phyloP scores from a whole-genome alignment of 805 yeast genomes.

The Barnettozyma vustinii region DNA sequence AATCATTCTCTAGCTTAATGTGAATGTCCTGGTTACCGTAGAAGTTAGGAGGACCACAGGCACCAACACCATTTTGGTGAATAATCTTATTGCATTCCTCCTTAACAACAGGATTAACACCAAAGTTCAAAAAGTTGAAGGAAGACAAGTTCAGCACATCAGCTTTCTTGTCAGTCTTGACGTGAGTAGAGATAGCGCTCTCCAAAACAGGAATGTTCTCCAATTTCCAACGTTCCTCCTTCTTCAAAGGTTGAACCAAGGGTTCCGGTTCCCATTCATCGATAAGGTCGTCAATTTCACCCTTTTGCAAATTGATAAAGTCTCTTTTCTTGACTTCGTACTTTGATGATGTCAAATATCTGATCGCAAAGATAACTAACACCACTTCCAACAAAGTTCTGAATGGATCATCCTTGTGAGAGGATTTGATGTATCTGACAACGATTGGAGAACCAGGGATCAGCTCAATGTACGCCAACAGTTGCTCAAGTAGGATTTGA shows the following conservation, averaged over 20 bases:
- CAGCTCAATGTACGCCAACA: constrained; percentile 14
- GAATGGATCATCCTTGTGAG: constrained; percentile 91
- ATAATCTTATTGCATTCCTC: constrained; percentile 54
- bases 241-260: constrained; percentile 48
- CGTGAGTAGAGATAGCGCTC: constrained; percentile 39
- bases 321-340: constrained; percentile 71
- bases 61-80: constrained; percentile 83
- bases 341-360: constrained; percentile 73
- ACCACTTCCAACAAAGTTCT: constrained; percentile 78
- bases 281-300: constrained; percentile 76
- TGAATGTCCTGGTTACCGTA: constrained; percentile 95
- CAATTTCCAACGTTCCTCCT: constrained; percentile 56
- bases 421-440: constrained; percentile 69
- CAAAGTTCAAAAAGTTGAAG: constrained; percentile 64
- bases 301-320: constrained; percentile 49
- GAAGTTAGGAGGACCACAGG: constrained; percentile 97
- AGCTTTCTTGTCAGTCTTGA: constrained; percentile 24
- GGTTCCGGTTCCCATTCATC: constrained; percentile 94
- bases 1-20: constrained; percentile 65
- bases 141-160: constrained; percentile 63
- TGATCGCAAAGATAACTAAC: constrained; percentile 73
- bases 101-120: constrained; percentile 40
- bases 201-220: constrained; percentile 56
- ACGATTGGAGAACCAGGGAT: constrained; percentile 55
- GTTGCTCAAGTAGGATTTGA: constrained; percentile 2